Conservation (phyloP, 2,329 filamentous ascomycete species). For the Fusarium sp. region DNA sequence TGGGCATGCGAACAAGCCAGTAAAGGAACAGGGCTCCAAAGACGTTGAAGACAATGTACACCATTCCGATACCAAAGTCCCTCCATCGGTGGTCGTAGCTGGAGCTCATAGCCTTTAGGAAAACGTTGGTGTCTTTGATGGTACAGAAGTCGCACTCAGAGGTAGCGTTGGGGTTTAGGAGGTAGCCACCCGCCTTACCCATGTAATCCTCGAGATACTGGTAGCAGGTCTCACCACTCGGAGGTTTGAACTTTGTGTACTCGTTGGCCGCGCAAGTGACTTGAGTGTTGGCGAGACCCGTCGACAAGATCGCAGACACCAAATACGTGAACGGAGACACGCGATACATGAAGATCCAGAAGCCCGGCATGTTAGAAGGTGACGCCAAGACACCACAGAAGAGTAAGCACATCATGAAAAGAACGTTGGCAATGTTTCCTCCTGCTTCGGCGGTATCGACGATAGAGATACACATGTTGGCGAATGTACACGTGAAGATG, state of each 20-base stretch:
- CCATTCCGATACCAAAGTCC: slow-evolving; percentile 68
- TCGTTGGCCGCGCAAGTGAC: slow-evolving; percentile 73
- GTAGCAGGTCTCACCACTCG: slow-evolving; percentile 63
- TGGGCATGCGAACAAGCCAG: slow-evolving; percentile 60
- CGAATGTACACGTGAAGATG: slow-evolving; percentile 76
- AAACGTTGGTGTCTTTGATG: slow-evolving; percentile 56
- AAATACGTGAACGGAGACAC: slow-evolving; percentile 67
- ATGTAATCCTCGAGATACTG: slow-evolving; percentile 66
- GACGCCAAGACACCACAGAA: slow-evolving; percentile 75
- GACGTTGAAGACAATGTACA: slow-evolving; percentile 66
- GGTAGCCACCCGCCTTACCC: slow-evolving; percentile 58
- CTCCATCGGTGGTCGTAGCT: slow-evolving; percentile 67
- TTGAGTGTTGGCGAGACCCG: slow-evolving; percentile 45
- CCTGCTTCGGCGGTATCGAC: slow-evolving; percentile 74
- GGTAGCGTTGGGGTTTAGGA: slow-evolving; percentile 66
- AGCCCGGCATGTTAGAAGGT: slow-evolving; percentile 69
- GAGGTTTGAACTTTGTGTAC: slow-evolving; percentile 72
- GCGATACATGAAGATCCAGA: slow-evolving; percentile 82
- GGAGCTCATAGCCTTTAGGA: slow-evolving; percentile 56
- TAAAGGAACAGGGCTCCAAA: slow-evolving; percentile 63
- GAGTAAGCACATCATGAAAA: slow-evolving; percentile 73
- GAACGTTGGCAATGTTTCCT: slow-evolving; percentile 74
- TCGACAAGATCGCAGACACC: slow-evolving; percentile 45
- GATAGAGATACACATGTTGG: slow-evolving; percentile 72
- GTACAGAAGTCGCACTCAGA: slow-evolving; percentile 61